phyloP scores from a whole-genome alignment of 345 rosid species.

The Sapria himalayana region DNA sequence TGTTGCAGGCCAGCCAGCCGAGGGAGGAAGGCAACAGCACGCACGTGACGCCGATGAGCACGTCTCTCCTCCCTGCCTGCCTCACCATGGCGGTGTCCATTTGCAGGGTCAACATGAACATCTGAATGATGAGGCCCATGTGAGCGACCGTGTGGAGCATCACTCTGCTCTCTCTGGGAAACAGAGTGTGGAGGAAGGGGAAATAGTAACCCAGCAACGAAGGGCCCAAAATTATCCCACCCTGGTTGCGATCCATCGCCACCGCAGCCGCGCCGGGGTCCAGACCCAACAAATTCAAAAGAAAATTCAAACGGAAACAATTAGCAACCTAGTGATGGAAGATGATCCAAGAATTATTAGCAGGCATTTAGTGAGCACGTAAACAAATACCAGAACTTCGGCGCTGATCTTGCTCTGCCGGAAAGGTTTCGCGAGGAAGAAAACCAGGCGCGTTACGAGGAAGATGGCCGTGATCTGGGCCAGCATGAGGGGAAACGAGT shows the following conservation, averaged over 20 bases:
- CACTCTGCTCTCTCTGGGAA: conserved; percentile 11
- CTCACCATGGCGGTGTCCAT: conserved; percentile 11
- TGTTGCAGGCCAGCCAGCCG: conserved; percentile 3
- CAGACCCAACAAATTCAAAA: not conserved
- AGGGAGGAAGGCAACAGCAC: conserved; percentile 10
- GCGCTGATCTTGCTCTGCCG: conserved; percentile 11
- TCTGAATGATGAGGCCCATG: conserved; percentile 18
- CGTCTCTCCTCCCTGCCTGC: conserved; percentile 8
- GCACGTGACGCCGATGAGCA: conserved; percentile 9
- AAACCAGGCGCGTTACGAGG: conserved; percentile 7
- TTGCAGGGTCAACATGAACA: conserved; percentile 21
- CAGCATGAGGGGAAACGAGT: conserved; percentile 11
- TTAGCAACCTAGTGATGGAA: not conserved
- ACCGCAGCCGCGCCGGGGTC: too few species aligned
- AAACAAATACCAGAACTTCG: conserved; percentile 17
- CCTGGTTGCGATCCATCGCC: conserved; percentile 19
- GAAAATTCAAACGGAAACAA: not conserved
- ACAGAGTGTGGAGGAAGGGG: conserved; percentile 9
- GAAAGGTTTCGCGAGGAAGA: conserved; percentile 11
- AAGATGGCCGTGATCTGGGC: conserved; percentile 11
- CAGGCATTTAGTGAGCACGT: too few species aligned
- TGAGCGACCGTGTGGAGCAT: conserved; percentile 12
- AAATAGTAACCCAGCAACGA: conserved; percentile 16
- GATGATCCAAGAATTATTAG: too few species aligned
- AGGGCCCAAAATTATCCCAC: conserved; percentile 23